Percentiles rank a stretch among this genome's conserved stretches.
Conservation (phyloP, 2,329 filamentous ascomycete genomes). For the Tolypocladium cylindrosporum region DNA sequence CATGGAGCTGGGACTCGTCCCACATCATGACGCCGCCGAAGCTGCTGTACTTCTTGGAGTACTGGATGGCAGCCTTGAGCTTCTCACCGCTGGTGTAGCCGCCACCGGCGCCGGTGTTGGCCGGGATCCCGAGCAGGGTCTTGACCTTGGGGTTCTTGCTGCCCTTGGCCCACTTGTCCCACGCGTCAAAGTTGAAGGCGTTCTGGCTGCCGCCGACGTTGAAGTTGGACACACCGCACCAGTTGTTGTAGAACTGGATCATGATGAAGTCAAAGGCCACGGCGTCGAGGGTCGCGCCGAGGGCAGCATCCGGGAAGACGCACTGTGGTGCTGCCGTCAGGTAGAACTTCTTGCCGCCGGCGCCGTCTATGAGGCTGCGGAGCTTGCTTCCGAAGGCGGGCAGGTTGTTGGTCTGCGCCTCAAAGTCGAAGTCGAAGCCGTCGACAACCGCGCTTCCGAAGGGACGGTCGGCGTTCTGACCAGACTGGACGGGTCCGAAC, state of each 20-base stretch:
- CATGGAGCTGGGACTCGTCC: conserved; percentile 52
- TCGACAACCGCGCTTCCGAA: conserved; percentile 58
- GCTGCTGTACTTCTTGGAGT: conserved; percentile 42
- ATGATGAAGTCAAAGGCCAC: conserved; percentile 52
- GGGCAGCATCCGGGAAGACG: conserved; percentile 51
- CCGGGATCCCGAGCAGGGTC: conserved; percentile 52
- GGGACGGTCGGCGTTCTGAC: conserved; percentile 43
- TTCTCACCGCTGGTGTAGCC: conserved; percentile 42
- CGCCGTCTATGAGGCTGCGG: conserved; percentile 42
- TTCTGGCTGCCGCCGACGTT: conserved; percentile 31
- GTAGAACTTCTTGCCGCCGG: conserved; percentile 45
- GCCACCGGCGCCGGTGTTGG: conserved; percentile 39
- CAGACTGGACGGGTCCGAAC: conserved; percentile 48
- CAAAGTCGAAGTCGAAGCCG: conserved; percentile 71
- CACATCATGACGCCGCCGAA: conserved; percentile 63
- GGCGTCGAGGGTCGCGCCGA: conserved; percentile 44
- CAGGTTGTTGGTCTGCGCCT: conserved; percentile 50
- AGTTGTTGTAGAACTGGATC: conserved; percentile 63
- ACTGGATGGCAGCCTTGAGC: conserved; percentile 40
- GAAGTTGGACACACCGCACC: conserved; percentile 49
- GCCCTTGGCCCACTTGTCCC: conserved; percentile 55
- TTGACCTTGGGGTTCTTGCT: conserved; percentile 51
- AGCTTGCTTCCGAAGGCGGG: conserved; percentile 49
- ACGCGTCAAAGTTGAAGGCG: conserved; percentile 52
- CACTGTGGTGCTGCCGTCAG: conserved; percentile 61